Percentiles rank a stretch among this genome's conserved stretches.
These are phyloP conservation scores for Hyphodiscus hymeniophilus DNA, from an alignment of 495 filamentous ascomycete genomes.

Conservation along the genomic window DNA sequence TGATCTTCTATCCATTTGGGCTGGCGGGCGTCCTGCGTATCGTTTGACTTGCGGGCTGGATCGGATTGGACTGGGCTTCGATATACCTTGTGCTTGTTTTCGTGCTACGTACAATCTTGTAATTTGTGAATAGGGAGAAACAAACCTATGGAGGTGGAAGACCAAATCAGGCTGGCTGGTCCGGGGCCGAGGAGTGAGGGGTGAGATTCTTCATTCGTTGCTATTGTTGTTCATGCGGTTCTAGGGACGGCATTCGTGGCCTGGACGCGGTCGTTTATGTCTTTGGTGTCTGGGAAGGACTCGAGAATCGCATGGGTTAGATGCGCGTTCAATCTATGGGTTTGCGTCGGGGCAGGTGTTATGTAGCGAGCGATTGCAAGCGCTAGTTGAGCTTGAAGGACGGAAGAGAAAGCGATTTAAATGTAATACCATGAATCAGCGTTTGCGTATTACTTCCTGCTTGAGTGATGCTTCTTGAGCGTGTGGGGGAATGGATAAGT, in stretches of 20 bases:
- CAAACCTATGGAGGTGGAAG: not conserved
- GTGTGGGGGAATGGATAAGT: no score
- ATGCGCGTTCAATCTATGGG: no score
- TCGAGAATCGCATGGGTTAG: not conserved
- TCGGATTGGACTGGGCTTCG: not conserved
- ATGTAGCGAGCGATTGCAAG: not conserved
- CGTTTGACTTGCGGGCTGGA: not conserved
- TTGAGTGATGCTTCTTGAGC: no score
- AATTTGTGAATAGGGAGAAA: not conserved
- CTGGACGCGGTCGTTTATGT: no score
- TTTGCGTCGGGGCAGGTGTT: not conserved
- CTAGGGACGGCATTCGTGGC: no score
- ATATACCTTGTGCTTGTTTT: constrained; percentile 4
- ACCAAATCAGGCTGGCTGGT: not conserved
- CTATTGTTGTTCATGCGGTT: no score
- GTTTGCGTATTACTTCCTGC: not conserved
- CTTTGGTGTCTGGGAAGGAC: no score
- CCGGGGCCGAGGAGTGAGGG: not conserved
- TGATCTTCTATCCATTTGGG: not conserved
- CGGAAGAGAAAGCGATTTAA: not conserved
- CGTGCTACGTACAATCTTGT: no score
- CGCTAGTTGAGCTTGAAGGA: not conserved
- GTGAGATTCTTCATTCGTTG: not conserved
- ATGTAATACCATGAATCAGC: constrained; percentile 10
- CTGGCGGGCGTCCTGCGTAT: not conserved